Conservation (phyloP, 208 protist species). For the Blastocrithidia nonstop region DNA sequence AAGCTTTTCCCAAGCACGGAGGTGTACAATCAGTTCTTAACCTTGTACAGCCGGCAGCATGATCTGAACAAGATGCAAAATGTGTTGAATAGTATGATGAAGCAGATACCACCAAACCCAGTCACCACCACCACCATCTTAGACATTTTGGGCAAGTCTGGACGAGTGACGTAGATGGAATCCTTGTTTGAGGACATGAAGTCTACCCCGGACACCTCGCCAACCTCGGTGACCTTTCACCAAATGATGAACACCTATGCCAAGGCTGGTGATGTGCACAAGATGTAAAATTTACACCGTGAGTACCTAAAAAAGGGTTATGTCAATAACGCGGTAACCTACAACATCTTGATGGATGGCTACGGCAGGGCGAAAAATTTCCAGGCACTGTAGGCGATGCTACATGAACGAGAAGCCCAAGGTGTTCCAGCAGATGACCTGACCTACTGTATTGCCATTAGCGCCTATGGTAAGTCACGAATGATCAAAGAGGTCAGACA, state of each 20-base stretch:
- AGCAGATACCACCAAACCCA: slow-evolving; percentile 75
- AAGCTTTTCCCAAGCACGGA: slow-evolving; percentile 74
- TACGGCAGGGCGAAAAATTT: slow-evolving; percentile 54
- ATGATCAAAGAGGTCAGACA: slow-evolving; percentile 53
- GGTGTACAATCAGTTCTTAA: slow-evolving; percentile 78
- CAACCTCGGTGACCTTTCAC: slow-evolving; percentile 80
- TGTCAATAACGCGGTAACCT: slow-evolving; percentile 63
- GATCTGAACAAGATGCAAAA: slow-evolving; percentile 68
- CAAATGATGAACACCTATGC: slow-evolving; percentile 81
- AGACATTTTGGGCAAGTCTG: slow-evolving; percentile 77
- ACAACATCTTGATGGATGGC: slow-evolving; percentile 77
- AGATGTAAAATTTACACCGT: slow-evolving; percentile 67
- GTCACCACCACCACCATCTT: slow-evolving; percentile 75
- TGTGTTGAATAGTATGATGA: slow-evolving; percentile 80
- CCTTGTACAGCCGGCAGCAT: slow-evolving; percentile 63
- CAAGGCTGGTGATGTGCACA: slow-evolving; percentile 65
- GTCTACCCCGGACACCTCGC: slow-evolving; percentile 49
- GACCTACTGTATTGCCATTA: slow-evolving; percentile 64
- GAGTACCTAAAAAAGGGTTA: slow-evolving; percentile 49
- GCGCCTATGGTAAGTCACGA: slow-evolving; percentile 43
- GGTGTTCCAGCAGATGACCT: slow-evolving; percentile 65
- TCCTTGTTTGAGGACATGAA: slow-evolving; percentile 80
- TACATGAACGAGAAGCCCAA: slow-evolving; percentile 23
- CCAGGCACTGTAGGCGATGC: slow-evolving; percentile 61
- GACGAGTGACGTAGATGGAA: slow-evolving; percentile 77